Conservation (phyloP, 140 eudicot species). For the Cichorium intybus region DNA sequence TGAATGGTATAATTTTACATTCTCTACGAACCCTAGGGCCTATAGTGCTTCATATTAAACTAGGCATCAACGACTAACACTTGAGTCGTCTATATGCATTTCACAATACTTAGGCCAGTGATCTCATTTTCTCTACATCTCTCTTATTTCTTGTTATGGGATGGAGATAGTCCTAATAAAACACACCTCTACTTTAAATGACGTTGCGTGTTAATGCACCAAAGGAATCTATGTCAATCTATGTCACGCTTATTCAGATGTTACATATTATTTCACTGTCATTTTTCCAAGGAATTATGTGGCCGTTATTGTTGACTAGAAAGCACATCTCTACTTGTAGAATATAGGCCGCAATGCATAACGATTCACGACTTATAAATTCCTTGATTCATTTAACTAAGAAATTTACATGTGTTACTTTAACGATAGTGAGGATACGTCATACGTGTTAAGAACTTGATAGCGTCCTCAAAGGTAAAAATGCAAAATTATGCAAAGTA, state of each 20-base stretch:
- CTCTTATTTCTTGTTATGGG: too few relatives aligned
- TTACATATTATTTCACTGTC: neutral
- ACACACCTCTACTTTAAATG: constrained; percentile 3
- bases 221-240: neutral
- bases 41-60: constrained; percentile 2
- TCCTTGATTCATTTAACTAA: neutral
- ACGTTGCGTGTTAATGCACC: constrained; percentile 22
- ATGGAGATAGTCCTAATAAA: constrained; percentile 12
- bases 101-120: too few relatives aligned
- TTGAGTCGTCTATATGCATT: constrained; percentile 17
- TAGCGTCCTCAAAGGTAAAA: neutral
- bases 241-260: neutral
- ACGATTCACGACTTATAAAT: neutral
- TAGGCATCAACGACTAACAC: constrained; percentile 13
- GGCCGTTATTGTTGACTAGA: constrained; percentile 9
- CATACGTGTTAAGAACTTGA: neutral
- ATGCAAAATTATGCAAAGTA: neutral
- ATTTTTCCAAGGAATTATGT: neutral
- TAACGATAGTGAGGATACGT: neutral
- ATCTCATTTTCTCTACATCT: too few relatives aligned
- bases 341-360: neutral
- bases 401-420: neutral
- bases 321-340: constrained; percentile 1
- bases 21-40: constrained; percentile 14
- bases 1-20: constrained; percentile 8